Evolutionary conservation across 805 yeast genomes (phyloP).

Genomic region (Candida endomychidarum): DNA sequence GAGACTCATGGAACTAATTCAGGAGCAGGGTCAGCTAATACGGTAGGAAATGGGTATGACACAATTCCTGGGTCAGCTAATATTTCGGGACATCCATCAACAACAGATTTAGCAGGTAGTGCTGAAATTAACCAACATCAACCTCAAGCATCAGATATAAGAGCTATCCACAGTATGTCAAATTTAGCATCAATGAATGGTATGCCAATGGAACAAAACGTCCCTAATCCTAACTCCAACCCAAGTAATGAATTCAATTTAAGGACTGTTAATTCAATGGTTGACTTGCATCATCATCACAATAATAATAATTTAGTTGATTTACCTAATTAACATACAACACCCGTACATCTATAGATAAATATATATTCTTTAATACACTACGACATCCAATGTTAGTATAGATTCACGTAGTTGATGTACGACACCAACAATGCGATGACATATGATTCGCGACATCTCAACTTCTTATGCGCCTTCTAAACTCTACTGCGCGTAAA

Average conservation of each 20-base stretch:
- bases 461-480: too few species aligned
- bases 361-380: too few species aligned
- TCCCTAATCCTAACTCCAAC: not conserved
- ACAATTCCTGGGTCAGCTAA: slow-evolving; percentile 9
- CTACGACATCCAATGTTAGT: too few species aligned
- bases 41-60: slow-evolving; percentile 14
- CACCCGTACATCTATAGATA: too few species aligned
- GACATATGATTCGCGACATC: too few species aligned
- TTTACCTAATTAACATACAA: too few species aligned
- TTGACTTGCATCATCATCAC: slow-evolving; percentile 23
- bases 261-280: slow-evolving; percentile 33
- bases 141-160: slow-evolving; percentile 17
- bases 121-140: slow-evolving; percentile 11
- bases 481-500: slow-evolving; percentile 1
- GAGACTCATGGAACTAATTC: slow-evolving; percentile 8
- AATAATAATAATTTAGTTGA: slow-evolving; percentile 10
- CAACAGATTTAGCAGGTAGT: slow-evolving; percentile 24
- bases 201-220: slow-evolving; percentile 14
- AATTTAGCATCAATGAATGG: slow-evolving; percentile 20
- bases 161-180: slow-evolving; percentile 30
- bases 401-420: too few species aligned
- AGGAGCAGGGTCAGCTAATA: slow-evolving; percentile 8
- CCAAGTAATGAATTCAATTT: slow-evolving; percentile 16
- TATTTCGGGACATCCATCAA: slow-evolving; percentile 24
- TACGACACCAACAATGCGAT: too few species aligned